Evolutionary conservation across 2,329 filamentous ascomycete species (phyloP).

Genomic region (Blastomyces emzantsi): DNA sequence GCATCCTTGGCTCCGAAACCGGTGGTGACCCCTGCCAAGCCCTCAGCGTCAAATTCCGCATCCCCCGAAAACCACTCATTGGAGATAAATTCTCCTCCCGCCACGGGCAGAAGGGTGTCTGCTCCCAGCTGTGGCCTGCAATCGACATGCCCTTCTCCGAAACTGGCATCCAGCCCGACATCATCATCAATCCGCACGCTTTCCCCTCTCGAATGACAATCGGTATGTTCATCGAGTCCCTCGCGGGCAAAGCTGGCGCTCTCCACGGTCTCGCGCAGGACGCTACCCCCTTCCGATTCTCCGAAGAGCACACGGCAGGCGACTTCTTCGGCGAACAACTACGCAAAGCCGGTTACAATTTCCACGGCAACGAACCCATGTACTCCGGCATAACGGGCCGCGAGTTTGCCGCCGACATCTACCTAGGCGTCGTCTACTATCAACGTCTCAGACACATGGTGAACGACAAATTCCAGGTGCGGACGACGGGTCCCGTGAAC

Average conservation of each 20-base stretch:
- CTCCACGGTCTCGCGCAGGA: conserved; percentile 95
- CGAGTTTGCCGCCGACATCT: conserved; percentile 90
- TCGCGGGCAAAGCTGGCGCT: conserved; percentile 89
- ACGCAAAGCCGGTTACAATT: conserved; percentile 92
- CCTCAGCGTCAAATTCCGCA: conserved; percentile 83
- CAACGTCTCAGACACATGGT: conserved; percentile 98
- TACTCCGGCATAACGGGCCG: conserved; percentile 95
- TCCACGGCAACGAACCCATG: conserved; percentile 97
- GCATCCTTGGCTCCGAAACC: conserved; percentile 75
- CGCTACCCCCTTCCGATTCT: conserved; percentile 88
- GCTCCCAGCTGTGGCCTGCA: conserved; percentile 89
- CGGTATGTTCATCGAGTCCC: conserved; percentile 96
- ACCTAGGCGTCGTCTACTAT: conserved; percentile 95
- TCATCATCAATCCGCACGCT: conserved; percentile 99
- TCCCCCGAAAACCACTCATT: conserved; percentile 83
- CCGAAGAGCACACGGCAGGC: conserved; percentile 80
- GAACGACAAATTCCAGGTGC: conserved; percentile 98
- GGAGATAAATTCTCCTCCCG: conserved; percentile 99
- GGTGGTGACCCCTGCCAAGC: conserved; percentile 77
- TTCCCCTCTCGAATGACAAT: conserved; percentile 99
- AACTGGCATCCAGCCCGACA: conserved; percentile 89
- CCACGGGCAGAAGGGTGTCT: conserved; percentile 96
- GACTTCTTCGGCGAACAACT: conserved; percentile 97
- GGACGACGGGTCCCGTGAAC: conserved; percentile 89
- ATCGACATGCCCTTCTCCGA: conserved; percentile 96